Base-by-base conservation (phyloP, 768 basidiomycete species). In the Pleurotus pulmonarius region DNA sequence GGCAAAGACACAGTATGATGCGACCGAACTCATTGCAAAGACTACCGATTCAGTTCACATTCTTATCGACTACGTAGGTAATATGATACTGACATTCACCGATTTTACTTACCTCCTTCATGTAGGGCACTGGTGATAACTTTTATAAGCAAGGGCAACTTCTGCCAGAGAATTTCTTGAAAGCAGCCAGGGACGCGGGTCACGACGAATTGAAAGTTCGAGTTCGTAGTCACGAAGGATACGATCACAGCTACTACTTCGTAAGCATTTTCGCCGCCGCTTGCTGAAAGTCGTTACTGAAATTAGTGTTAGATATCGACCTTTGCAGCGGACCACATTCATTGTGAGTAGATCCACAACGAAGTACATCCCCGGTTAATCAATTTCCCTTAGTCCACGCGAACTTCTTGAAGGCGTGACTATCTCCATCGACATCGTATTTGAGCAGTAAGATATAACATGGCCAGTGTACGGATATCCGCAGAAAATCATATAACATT, bases 241-340 rank as follows among this genome's bases (percentile, higher is more conserved):
- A 95, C 65, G 92, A 95, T 64, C 90, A 94, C 66, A 85, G 86
- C 52, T 95, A 95, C 67, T 95, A 87, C 71, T 97, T 96, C 65
- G 93, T 77, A 66, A 62, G 77, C 63, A 15, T 20, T 55, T 16
- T 41, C 22, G 37, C 18, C 22, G 45, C 41, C 37, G 12, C 13
- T 15, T 22, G 47, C 37, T 29, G 20, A 46, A 2, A 53, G 15
- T 40, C n/a, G 15, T 46, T 51, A 59, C 45, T 13, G 18, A 22
- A 38, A 39, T 52, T 15, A 20, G 20, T n/a, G 29, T 3, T 57
- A 94, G 92, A 88, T 97, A 44, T 93, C 94, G 0, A 94, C 92
- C 2, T 96, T 96, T 65, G 88, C 85, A 15, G 77, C 87, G 9
- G 94, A 94, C 62, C 96, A 99, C 64, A 78, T 98, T 60, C 87